Base-by-base conservation (phyloP, 148 eudicot species). In the Vaccinium macrocarpon region DNA sequence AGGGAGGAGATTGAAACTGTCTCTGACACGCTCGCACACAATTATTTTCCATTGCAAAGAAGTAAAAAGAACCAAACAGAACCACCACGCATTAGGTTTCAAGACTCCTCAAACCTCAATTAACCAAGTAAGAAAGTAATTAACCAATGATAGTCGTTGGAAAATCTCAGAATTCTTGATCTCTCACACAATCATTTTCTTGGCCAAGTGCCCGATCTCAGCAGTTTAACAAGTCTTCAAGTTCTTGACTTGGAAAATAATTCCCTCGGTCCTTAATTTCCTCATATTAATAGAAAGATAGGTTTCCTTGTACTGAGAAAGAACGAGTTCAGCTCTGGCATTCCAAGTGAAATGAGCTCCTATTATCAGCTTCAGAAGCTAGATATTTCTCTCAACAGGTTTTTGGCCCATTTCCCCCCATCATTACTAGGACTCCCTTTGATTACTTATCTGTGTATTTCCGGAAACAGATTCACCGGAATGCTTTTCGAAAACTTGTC, bases 161-260 rank as follows among this genome's bases (percentile, higher is more conserved):
- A 84, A 48, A 91, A 87, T 84, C 91, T 95, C 62, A 86, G 99
- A 82, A 88, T 97, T 72, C 94, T 97, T 84, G 87, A 78, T 49
- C 88, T 97, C 46, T 90, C 96, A 19, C 88, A 91, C 76, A 97
- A 97, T 84, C 86, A 88, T 16, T 94, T 95, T 68, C 85, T 84
- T 0, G 96, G 99, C 53, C 86, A 89, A 29, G 89, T 93, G 72
- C 99, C 99, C 56, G 94, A 97, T 89, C 91, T 97, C 76, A 85
- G 86, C 72, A 86, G 88, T 38, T 88, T 94, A 78, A 83, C 85
- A 27, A 89, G 91, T 74, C 99, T 97, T 76, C 90, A 93, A 85
- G 91, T 90, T 83, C 96, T 97, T 25, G 87, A 97, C 73, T 32
- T 97, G 85, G 95, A 90, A 82, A 87, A 90, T 64, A 97, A 97